phyloP scores from a whole-genome alignment of 2,329 filamentous ascomycete species.

The Colletotrichum filicis region DNA sequence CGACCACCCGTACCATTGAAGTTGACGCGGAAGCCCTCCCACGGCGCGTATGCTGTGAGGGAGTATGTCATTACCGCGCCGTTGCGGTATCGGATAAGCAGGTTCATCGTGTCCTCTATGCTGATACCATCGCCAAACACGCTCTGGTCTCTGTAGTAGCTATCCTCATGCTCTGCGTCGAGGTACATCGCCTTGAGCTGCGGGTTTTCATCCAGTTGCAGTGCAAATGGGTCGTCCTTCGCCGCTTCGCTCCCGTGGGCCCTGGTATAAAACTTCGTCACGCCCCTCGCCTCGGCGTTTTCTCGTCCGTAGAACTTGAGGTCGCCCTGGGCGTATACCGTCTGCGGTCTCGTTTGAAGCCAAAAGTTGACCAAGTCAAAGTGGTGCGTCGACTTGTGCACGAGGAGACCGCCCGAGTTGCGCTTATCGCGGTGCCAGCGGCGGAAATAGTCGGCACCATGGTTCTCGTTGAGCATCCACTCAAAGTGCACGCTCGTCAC shows the following conservation, averaged over 20 bases:
- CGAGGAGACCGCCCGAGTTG: constrained; percentile 58
- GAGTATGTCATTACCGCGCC: constrained; percentile 70
- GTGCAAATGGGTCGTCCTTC: constrained; percentile 66
- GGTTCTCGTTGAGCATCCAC: constrained; percentile 61
- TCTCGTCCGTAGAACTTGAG: constrained; percentile 61
- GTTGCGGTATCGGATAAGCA: constrained; percentile 67
- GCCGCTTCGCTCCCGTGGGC: constrained; percentile 62
- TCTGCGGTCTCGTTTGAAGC: constrained; percentile 54
- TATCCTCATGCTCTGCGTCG: constrained; percentile 72
- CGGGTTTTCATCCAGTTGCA: constrained; percentile 62
- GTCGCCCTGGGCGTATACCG: constrained; percentile 58
- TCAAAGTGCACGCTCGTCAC: constrained; percentile 60
- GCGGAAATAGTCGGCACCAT: constrained; percentile 61
- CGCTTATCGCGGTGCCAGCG: constrained; percentile 62
- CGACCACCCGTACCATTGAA: constrained; percentile 70
- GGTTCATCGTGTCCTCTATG: constrained; percentile 73
- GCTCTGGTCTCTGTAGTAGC: constrained; percentile 70
- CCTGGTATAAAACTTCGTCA: constrained; percentile 61
- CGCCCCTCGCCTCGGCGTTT: constrained; percentile 58
- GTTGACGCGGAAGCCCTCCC: constrained; percentile 68
- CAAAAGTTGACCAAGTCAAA: constrained; percentile 64
- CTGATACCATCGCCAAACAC: constrained; percentile 72
- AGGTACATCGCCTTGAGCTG: constrained; percentile 69
- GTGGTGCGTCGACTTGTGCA: constrained; percentile 63
- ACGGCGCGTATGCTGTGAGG: constrained; percentile 70